phyloP scores from a whole-genome alignment of 495 filamentous ascomycete genomes.

The Tetracladium marchalianum region DNA sequence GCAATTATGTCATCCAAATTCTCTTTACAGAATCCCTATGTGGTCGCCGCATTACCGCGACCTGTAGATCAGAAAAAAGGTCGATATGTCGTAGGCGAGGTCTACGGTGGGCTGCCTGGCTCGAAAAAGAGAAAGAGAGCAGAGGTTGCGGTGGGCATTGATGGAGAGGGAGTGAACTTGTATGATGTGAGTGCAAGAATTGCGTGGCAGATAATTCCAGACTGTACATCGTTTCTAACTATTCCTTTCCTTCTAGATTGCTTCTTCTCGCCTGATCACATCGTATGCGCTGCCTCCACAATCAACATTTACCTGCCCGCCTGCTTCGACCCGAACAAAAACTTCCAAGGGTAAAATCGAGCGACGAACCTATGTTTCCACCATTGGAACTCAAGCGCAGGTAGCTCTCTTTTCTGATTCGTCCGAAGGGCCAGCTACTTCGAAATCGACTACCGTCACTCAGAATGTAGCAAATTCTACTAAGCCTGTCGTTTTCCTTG shows the following conservation, averaged over 20 bases:
- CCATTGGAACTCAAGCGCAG: slow-evolving; percentile 24
- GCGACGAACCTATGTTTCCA: slow-evolving; percentile 63
- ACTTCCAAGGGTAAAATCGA: slow-evolving; percentile 38
- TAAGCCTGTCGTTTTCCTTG: slow-evolving; percentile 11
- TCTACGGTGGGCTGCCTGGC: slow-evolving; percentile 56
- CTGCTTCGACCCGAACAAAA: slow-evolving; percentile 63
- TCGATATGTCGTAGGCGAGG: slow-evolving; percentile 55
- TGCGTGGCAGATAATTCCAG: not conserved
- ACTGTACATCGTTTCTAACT: slow-evolving; percentile 11
- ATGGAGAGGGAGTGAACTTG: slow-evolving; percentile 85
- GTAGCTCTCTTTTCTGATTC: slow-evolving; percentile 47
- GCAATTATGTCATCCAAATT: slow-evolving; percentile 40
- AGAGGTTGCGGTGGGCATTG: slow-evolving; percentile 77
- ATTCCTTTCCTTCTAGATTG: slow-evolving; percentile 41
- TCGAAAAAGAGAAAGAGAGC: slow-evolving; percentile 74
- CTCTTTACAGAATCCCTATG: slow-evolving; percentile 45
- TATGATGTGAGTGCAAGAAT: slow-evolving; percentile 65
- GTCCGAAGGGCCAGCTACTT: not conserved
- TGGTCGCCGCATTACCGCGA: slow-evolving; percentile 56
- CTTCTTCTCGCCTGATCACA: slow-evolving; percentile 68
- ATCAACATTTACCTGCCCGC: slow-evolving; percentile 64
- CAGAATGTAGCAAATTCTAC: slow-evolving; percentile 9
- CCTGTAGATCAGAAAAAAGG: slow-evolving; percentile 51
- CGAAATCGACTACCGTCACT: slow-evolving; percentile 2
- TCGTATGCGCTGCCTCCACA: slow-evolving; percentile 82